Evolutionary conservation across 176 grass and related monocot species (phyloP).

Genomic region (Ampelocalamus luodianensis): DNA sequence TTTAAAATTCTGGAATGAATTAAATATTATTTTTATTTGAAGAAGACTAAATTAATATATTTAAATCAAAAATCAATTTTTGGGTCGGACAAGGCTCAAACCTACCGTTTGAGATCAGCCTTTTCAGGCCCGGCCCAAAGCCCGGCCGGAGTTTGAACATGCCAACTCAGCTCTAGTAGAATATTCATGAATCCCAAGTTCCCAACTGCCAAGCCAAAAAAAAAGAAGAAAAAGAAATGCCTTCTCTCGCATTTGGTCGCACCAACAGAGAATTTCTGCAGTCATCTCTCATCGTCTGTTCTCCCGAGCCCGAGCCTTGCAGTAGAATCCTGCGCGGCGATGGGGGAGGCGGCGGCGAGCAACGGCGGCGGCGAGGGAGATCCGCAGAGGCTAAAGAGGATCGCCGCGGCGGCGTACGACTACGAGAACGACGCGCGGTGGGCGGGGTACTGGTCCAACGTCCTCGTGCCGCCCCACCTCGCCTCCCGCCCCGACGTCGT

Average conservation of each 20-base stretch:
- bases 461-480: constrained; percentile 81
- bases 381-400: constrained; percentile 73
- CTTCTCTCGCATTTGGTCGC: background rate
- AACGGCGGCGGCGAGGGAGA: constrained; percentile 48
- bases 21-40: too few relatives aligned
- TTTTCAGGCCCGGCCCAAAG: too few relatives aligned
- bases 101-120: too few relatives aligned
- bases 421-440: constrained; percentile 93
- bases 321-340: constrained; percentile 20
- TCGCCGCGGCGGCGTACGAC: constrained; percentile 81
- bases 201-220: background rate
- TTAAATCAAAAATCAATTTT: too few relatives aligned
- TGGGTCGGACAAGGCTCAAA: too few relatives aligned
- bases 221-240: background rate
- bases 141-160: too few relatives aligned
- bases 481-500: constrained; percentile 76
- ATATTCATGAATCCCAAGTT: background rate
- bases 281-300: background rate
- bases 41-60: too few relatives aligned
- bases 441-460: constrained; percentile 92
- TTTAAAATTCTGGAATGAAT: too few relatives aligned
- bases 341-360: constrained; percentile 56
- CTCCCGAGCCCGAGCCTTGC: background rate
- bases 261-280: background rate
- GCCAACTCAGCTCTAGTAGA: too few relatives aligned